A percentile compares a stretch with the other conserved stretches of the same genome.
These are phyloP conservation scores for Wickerhamiella occidentalis DNA, from an alignment of 805 yeast species.

Conservation along the genomic window DNA sequence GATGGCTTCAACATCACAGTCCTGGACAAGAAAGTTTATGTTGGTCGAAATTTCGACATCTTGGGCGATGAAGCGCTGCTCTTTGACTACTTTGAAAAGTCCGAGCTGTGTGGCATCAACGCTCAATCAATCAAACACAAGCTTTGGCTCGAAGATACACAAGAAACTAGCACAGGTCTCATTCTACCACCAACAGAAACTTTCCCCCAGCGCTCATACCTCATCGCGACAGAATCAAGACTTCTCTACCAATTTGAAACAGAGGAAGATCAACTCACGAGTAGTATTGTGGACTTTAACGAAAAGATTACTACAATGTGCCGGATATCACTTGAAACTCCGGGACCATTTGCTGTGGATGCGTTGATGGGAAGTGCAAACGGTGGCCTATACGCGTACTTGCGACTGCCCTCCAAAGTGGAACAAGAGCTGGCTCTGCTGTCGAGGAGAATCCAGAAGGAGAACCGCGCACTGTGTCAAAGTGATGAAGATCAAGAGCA, in stretches of 20 bases:
- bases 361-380: neutral
- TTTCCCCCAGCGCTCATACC: neutral
- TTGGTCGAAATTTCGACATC: neutral
- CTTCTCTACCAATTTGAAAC: neutral
- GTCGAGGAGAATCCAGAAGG: neutral
- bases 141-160: constrained; percentile 1
- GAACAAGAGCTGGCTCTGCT: neutral
- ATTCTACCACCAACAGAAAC: neutral
- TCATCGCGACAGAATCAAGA: neutral
- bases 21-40: neutral
- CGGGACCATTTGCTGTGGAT: neutral
- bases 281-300: neutral
- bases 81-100: neutral
- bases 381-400: constrained; percentile 6
- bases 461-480: neutral
- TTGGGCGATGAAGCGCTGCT: neutral
- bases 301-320: neutral
- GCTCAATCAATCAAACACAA: neutral
- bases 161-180: constrained; percentile 1
- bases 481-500: neutral
- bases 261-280: neutral
- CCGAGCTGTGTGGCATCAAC: neutral
- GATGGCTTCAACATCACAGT: neutral
- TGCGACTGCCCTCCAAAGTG: neutral
- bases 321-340: neutral